Evolutionary conservation across 768 basidiomycete species (phyloP).

Genomic region (Collybiopsis confluens): DNA sequence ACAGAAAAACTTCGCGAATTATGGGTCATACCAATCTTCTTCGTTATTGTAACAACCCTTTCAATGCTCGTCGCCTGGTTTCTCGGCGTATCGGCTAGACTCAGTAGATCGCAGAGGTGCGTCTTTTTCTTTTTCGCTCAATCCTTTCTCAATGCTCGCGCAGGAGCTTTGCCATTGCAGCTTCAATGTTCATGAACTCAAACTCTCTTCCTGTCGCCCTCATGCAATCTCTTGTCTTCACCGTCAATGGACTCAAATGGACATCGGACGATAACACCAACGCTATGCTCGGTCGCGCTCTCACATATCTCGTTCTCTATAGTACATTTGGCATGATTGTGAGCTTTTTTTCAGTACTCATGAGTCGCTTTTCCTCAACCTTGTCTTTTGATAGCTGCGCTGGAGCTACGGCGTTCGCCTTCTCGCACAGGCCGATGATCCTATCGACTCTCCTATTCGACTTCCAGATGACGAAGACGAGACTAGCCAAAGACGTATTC

Average conservation of each 20-base stretch:
- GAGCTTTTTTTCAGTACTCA: slow-evolving; percentile 22
- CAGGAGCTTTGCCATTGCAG: slow-evolving; percentile 77
- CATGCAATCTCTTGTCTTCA: slow-evolving; percentile 84
- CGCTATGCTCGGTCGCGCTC: slow-evolving; percentile 86
- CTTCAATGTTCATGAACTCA: slow-evolving; percentile 90
- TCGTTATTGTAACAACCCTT: slow-evolving; percentile 66
- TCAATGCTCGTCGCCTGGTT: slow-evolving; percentile 67
- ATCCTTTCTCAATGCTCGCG: background rate
- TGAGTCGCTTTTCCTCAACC: background rate
- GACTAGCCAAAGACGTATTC: background rate
- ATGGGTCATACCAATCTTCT: slow-evolving; percentile 86
- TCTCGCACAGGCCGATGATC: slow-evolving; percentile 64
- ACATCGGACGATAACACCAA: slow-evolving; percentile 73
- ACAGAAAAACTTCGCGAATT: slow-evolving; percentile 73
- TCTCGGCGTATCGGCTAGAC: slow-evolving; percentile 57
- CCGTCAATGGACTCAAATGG: slow-evolving; percentile 83
- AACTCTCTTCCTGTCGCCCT: slow-evolving; percentile 94
- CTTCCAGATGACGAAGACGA: slow-evolving; percentile 17
- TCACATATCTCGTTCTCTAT: slow-evolving; percentile 88
- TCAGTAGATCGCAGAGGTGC: slow-evolving; percentile 76
- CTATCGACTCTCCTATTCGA: slow-evolving; percentile 14
- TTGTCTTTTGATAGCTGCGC: slow-evolving; percentile 58
- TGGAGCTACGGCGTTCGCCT: slow-evolving; percentile 93
- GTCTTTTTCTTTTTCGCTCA: slow-evolving; percentile 14
- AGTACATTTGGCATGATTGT: slow-evolving; percentile 96